phyloP scores from a whole-genome alignment of 495 filamentous ascomycete genomes.

The Tuber microsphaerosporum region DNA sequence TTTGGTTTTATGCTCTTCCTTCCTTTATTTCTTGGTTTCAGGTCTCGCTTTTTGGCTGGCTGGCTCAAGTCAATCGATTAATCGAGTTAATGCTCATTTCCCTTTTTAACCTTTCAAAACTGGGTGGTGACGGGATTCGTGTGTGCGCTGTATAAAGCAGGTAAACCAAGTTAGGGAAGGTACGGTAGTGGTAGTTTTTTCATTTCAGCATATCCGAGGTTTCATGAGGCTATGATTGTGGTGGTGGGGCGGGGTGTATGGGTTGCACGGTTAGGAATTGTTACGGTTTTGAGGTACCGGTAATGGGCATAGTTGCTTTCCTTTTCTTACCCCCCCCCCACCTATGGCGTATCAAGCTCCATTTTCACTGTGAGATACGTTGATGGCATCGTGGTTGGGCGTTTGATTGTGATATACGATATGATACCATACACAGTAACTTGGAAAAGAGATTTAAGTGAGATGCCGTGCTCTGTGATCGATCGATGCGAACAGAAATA shows the following conservation, averaged over 20 bases:
- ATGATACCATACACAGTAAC: neutral
- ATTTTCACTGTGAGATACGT: neutral
- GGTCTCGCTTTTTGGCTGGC: slow-evolving; percentile 9
- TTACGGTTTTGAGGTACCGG: neutral
- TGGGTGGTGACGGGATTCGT: neutral
- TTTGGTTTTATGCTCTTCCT: neutral
- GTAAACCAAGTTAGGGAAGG: neutral
- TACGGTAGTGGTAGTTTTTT: neutral
- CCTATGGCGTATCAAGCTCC: neutral
- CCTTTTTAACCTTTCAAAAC: neutral
- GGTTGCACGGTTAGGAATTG: neutral
- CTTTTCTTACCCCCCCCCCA: neutral
- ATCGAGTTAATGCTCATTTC: neutral
- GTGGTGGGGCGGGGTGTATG: neutral
- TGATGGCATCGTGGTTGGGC: neutral
- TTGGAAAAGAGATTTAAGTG: neutral
- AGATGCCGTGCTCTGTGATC: neutral
- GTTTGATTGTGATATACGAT: neutral
- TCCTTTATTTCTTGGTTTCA: slow-evolving; percentile 1
- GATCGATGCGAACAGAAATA: neutral
- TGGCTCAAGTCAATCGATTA: neutral
- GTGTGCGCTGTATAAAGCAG: neutral
- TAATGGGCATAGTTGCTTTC: neutral
- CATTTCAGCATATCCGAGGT: neutral
- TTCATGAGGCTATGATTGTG: neutral